These are phyloP conservation scores for Dictyostelium firmibasis DNA, from an alignment of 78 protist genomes.

Conservation along the genomic window DNA sequence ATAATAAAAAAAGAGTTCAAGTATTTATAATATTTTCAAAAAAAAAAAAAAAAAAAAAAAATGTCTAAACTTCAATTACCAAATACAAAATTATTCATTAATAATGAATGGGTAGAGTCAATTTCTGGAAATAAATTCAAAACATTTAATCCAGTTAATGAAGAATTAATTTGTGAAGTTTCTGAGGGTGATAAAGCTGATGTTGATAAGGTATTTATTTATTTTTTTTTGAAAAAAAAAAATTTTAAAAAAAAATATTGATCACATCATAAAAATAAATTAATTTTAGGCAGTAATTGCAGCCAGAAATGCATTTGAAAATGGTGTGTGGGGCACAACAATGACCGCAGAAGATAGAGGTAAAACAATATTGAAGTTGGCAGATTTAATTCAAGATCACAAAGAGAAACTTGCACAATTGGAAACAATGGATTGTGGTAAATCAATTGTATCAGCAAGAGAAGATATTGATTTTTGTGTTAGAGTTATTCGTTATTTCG, in stretches of 20 bases:
- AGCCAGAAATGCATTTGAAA: conserved; percentile 81
- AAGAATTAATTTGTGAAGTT: conserved; percentile 71
- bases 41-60: no score
- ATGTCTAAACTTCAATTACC: conserved; percentile 5
- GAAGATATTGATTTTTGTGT: no score
- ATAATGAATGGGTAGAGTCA: conserved; percentile 53
- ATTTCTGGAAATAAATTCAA: conserved; percentile 3
- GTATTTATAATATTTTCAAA: no score
- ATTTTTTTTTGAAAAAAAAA: no score
- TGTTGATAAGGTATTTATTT: conserved; percentile 47
- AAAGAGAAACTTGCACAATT: conserved; percentile 60
- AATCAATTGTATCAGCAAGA: conserved; percentile 4
- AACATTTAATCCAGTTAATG: conserved; percentile 79
- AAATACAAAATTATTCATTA: conserved; percentile 56
- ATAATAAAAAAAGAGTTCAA: no score
- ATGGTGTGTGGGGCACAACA: conserved; percentile 8
- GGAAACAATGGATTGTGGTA: conserved; percentile 84
- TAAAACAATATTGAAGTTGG: conserved; percentile 55
- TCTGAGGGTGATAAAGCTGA: conserved; percentile 76
- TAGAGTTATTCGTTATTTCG: conserved; percentile 71
- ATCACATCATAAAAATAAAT: no score
- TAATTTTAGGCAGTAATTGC: conserved; percentile 76
- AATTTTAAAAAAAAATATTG: no score
- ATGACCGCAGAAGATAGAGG: conserved; percentile 29
- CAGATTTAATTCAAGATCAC: conserved; percentile 78